Percentiles rank a stretch among this genome's conserved stretches.
phyloP scores from a whole-genome alignment of 805 yeast species.

The Schizosaccharomyces octosporus region DNA sequence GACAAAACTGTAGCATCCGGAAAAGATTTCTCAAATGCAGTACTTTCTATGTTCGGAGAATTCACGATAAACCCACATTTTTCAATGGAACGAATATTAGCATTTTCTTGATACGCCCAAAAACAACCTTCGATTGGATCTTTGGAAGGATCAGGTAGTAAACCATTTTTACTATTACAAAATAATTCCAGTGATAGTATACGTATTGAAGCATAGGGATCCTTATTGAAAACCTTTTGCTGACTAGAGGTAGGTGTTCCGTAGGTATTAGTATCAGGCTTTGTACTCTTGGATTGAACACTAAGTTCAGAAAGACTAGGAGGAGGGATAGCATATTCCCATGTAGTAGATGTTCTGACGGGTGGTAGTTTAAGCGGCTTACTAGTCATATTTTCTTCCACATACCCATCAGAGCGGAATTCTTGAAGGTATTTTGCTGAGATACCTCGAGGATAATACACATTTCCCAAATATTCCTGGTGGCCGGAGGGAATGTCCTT shows the following conservation, averaged over 20 bases:
- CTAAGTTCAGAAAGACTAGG: not conserved
- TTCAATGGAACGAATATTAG: not conserved
- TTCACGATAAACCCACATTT: not conserved
- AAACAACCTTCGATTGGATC: not conserved
- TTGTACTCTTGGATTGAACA: too few species aligned
- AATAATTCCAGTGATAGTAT: not conserved
- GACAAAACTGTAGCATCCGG: slow-evolving; percentile 3
- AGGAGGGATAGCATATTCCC: not conserved
- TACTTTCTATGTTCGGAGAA: too few species aligned
- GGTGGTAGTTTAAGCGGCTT: not conserved
- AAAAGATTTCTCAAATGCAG: not conserved
- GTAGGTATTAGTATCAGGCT: too few species aligned
- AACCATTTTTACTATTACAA: not conserved
- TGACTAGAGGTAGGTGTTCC: not conserved
- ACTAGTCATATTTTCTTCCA: not conserved
- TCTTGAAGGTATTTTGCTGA: slow-evolving; percentile 15
- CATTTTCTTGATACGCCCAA: not conserved
- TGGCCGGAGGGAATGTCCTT: slow-evolving; percentile 30
- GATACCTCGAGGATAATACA: slow-evolving; percentile 23
- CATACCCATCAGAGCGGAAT: slow-evolving; percentile 5
- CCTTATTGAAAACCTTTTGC: not conserved
- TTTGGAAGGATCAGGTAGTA: not conserved
- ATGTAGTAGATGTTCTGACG: not conserved
- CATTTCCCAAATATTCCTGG: slow-evolving; percentile 42
- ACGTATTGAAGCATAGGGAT: not conserved